phyloP scores from a whole-genome alignment of 139 green algal genomes.

The Pycnococcus provasolii region DNA sequence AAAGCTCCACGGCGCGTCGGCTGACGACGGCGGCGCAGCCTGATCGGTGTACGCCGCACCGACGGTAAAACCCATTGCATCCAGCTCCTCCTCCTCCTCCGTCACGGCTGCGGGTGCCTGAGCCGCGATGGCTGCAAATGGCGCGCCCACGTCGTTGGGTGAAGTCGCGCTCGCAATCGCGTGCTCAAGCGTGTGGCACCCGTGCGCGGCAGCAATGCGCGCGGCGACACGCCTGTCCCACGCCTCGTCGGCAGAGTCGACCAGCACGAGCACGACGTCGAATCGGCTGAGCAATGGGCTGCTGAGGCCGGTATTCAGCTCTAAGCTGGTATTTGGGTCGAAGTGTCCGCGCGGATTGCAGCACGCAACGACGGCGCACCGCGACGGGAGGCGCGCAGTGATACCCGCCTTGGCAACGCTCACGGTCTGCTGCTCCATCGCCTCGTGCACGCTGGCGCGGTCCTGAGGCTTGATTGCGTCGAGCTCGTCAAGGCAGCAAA shows the following conservation, averaged over 20 bases:
- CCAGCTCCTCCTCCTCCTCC: no score
- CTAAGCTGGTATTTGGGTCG: constrained; percentile 1
- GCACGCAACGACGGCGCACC: constrained; percentile 12
- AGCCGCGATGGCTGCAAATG: no score
- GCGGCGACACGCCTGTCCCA: constrained; percentile 4
- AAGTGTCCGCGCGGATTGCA: constrained; percentile 14
- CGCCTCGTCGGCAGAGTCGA: background rate
- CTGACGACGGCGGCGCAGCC: no score
- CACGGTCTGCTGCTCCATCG: constrained; percentile 90
- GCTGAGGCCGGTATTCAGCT: constrained; percentile 12
- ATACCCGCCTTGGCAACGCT: constrained; percentile 66
- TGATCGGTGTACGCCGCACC: no score
- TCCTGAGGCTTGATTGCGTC: constrained; percentile 43
- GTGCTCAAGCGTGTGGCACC: constrained; percentile 4
- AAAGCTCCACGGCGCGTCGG: no score
- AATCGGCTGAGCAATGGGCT: constrained; percentile 17
- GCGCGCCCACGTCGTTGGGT: no score
- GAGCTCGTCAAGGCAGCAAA: constrained; percentile 26
- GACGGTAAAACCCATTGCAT: no score
- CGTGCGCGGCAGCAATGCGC: background rate
- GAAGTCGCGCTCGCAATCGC: background rate
- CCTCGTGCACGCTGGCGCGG: constrained; percentile 71
- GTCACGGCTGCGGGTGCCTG: no score
- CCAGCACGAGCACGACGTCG: constrained; percentile 12
- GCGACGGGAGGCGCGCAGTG: constrained; percentile 10